Evolutionary conservation across 2,329 filamentous ascomycete species (phyloP), one percentile per base, ranked within the genome.

Genomic region (Ophiostoma quercus): DNA sequence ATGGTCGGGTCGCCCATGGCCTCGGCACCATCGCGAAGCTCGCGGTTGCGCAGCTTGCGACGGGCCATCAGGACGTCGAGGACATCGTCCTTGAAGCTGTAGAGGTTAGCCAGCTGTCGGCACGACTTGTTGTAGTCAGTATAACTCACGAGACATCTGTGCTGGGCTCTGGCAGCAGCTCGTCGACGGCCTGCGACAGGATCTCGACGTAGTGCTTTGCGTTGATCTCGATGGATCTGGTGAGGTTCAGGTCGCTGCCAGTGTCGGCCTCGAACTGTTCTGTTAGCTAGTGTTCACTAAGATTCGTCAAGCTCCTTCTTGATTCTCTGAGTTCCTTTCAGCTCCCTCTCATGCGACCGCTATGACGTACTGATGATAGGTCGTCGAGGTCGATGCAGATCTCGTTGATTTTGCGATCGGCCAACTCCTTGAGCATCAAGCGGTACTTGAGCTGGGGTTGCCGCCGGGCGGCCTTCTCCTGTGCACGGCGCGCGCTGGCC

Each of bases 31-130:
- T 88, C 84, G 25, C 84, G 81, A 72, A 96, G 84, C 62, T 90
- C 89, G 74, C 92, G 90, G 78, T 99, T 98, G 75, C 93, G 88
- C 75, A 89, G 90, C 75, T 92, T 89, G 75, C 95, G 90, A 77
- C 96, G 92, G 57, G 92, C 92, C 90, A 97, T 96, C 76, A 99
- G 90, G 39, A 99, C 92, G 80, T 99, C 95, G 62, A 99, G 85
- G 11, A 98, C 94, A 79, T 99, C 95, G 77, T 97, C 94, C 79
- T 98, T 98, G 85, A 97, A 98, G 74, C 90, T 73, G 25, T 3
- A 11, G 8, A 3, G 8, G 62, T 47, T 14, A 39, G 92, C 39
- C 6, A 12, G 92, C 39, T 37, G 16, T n/a, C 16, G 2, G 25
- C 11, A 7, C 51, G n/a, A 3, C 11, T 22, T 2, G 25, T 6